These are phyloP conservation scores for Pythium rhizo-oryzae DNA, from an alignment of 352 stramenopile species.

Conservation along the genomic window DNA sequence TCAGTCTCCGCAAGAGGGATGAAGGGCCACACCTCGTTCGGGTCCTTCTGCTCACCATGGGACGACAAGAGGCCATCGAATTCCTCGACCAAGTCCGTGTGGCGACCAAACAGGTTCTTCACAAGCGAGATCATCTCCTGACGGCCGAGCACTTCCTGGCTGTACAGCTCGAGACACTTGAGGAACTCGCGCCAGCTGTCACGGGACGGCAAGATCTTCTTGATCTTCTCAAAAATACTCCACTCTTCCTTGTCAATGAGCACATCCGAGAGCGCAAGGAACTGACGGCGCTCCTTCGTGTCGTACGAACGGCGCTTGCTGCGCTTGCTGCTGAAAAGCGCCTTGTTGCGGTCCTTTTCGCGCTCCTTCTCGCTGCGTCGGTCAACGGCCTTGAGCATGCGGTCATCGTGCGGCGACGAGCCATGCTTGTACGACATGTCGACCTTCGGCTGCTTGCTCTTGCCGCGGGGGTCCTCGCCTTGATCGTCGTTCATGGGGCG, in stretches of 20 bases:
- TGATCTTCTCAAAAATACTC: slow-evolving; percentile 96
- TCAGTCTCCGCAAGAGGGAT: slow-evolving; percentile 93
- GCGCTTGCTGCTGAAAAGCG: slow-evolving; percentile 74
- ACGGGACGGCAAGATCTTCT: slow-evolving; percentile 90
- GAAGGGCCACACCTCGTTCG: slow-evolving; percentile 91
- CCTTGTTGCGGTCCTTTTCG: slow-evolving; percentile 76
- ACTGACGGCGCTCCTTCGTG: slow-evolving; percentile 72
- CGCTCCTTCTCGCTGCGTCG: slow-evolving; percentile 75
- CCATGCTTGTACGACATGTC: slow-evolving; percentile 43
- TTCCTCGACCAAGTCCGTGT: slow-evolving; percentile 83
- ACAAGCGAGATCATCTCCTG: slow-evolving; percentile 90
- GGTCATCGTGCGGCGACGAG: slow-evolving; percentile 52
- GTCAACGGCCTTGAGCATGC: slow-evolving; percentile 59
- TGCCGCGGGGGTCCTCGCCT: slow-evolving; percentile 37
- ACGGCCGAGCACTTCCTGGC: slow-evolving; percentile 95
- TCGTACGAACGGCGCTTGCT: slow-evolving; percentile 70
- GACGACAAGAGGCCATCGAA: slow-evolving; percentile 76
- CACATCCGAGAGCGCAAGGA: slow-evolving; percentile 73
- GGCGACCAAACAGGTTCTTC: slow-evolving; percentile 86
- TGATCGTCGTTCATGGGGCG: slow-evolving; percentile 50
- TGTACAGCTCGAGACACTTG: slow-evolving; percentile 98
- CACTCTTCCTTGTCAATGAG: slow-evolving; percentile 87
- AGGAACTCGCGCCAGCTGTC: slow-evolving; percentile 98
- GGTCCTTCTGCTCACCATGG: slow-evolving; percentile 77
- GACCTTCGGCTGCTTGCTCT: slow-evolving; percentile 36